Evolutionary conservation across 257 asterid species (phyloP), one percentile per base, ranked within the genome.

Genomic region (Fraxinus quadrangulata): DNA sequence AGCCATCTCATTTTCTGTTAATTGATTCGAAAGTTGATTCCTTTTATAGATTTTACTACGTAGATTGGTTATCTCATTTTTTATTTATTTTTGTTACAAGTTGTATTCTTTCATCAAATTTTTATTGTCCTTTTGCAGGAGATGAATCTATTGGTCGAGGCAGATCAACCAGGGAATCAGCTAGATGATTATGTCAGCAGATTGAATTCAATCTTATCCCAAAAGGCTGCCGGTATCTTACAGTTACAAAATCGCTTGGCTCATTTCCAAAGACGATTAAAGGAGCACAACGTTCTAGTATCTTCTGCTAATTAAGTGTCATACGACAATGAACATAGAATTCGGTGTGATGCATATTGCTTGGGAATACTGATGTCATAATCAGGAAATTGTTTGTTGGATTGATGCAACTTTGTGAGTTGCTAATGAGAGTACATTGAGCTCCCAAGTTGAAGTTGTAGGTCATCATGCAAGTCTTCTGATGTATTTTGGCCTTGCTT

Each of bases 111-210:
- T 8, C 33, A 11, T 63, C 68, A 63, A 23, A 72, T 70, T 11
- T 37, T 31, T 51, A 10, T 73, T 71, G 34, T 10, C 56, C 67
- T 56, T 75, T 76, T 45, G 70, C 89, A 96, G 99, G 99, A 96
- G 86, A 96, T 96, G 99, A 89, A 87, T 85, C 92, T 96, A 72
- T 85, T 96, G 85, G 98, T 92, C 61, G 93, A 88, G 85, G 99
- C 97, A 24, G 99, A 93, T 82, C 97, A 89, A 81, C 99, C 99
- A 4, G 99, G 98, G 34, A 96, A 88, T 82, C 96, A 91, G 81
- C 81, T 96, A 75, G 98, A 92, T 77, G 90, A 87, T 70, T 96
- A 96, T 70, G 80, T 93, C 49, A 79, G 95, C 47, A 87, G 87
- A 86, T 78, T 96, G 90, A 93, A 89, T 85, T 51, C 94, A n/a